phyloP scores from a whole-genome alignment of 768 basidiomycete genomes.

The Leccinum fibrillosum region DNA sequence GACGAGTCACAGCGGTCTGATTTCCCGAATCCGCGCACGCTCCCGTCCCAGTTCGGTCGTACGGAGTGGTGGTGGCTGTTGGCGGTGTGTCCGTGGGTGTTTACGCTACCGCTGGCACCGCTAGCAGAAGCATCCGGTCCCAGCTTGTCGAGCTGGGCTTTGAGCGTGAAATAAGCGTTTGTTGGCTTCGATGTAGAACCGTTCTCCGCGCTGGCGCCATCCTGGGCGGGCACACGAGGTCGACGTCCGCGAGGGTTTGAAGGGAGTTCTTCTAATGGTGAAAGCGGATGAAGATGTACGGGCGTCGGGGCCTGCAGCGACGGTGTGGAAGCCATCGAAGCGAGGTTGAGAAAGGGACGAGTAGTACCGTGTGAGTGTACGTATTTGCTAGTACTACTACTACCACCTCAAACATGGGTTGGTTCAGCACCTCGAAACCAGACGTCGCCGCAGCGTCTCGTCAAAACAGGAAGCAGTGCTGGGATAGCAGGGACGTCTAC shows the following conservation, averaged over 20 bases:
- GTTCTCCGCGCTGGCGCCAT: slow-evolving; percentile 22
- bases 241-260: slow-evolving; percentile 42
- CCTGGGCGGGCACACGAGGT: slow-evolving; percentile 37
- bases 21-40: slow-evolving; percentile 56
- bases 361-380: slow-evolving; percentile 14
- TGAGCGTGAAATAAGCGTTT: slow-evolving; percentile 59
- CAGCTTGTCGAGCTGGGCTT: slow-evolving; percentile 53
- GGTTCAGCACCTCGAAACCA: slow-evolving; percentile 36
- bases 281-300: slow-evolving; percentile 72
- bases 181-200: slow-evolving; percentile 26
- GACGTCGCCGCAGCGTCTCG: slow-evolving; percentile 36
- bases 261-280: slow-evolving; percentile 46
- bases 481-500: slow-evolving; percentile 81
- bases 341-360: neutral
- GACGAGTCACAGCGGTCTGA: slow-evolving; percentile 28
- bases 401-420: slow-evolving; percentile 21
- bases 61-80: neutral
- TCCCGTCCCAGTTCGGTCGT: slow-evolving; percentile 46
- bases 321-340: slow-evolving; percentile 25
- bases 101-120: neutral
- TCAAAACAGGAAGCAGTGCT: slow-evolving; percentile 76
- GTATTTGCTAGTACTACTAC: neutral
- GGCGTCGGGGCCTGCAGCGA: slow-evolving; percentile 42
- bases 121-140: slow-evolving; percentile 19
- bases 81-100: neutral